Evolutionary conservation across 2,329 filamentous ascomycete genomes (phyloP).

Genomic region (Pyrenochaeta sp.): DNA sequence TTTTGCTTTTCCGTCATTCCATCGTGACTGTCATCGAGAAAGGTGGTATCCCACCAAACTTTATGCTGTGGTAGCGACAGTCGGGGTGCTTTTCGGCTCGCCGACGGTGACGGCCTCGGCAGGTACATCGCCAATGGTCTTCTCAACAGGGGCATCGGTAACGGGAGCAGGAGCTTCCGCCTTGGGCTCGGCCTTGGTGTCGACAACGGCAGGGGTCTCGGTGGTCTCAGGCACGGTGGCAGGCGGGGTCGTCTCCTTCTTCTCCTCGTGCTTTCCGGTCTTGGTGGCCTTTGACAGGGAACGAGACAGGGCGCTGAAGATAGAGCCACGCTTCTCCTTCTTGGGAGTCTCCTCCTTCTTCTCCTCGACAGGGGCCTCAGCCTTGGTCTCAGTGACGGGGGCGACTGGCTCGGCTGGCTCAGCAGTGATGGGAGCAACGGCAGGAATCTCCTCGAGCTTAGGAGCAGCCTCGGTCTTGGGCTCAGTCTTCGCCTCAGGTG

Average conservation of each 20-base stretch:
- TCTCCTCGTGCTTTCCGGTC: conserved; percentile 48
- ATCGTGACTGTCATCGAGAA: conserved; percentile 51
- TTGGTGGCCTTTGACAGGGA: conserved; percentile 53
- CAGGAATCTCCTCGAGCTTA: conserved; percentile 43
- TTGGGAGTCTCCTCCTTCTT: conserved; percentile 50
- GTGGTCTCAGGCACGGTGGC: conserved; percentile 45
- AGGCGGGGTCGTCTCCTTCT: conserved; percentile 41
- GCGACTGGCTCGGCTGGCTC: conserved; percentile 33
- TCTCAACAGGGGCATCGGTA: conserved; percentile 32
- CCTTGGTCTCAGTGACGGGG: conserved; percentile 50
- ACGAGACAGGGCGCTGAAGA: conserved; percentile 74
- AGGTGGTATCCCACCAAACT: conserved; percentile 50
- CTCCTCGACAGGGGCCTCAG: conserved; percentile 51
- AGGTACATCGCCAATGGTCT: conserved; percentile 48
- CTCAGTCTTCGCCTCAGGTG: conserved; percentile 52
- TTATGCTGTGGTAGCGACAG: conserved; percentile 53
- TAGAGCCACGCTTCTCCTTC: conserved; percentile 85
- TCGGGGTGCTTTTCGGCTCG: conserved; percentile 48
- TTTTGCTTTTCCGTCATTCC: conserved; percentile 54
- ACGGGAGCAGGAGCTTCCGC: too few species aligned
- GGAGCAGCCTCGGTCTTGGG: conserved; percentile 52
- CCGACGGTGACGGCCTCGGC: conserved; percentile 49
- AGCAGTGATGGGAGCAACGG: conserved; percentile 27
- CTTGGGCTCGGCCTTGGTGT: conserved; percentile 45
- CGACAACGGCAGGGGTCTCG: conserved; percentile 31